Conservation (phyloP, 202 grass and related monocot species). For the Zoysia matrella region DNA sequence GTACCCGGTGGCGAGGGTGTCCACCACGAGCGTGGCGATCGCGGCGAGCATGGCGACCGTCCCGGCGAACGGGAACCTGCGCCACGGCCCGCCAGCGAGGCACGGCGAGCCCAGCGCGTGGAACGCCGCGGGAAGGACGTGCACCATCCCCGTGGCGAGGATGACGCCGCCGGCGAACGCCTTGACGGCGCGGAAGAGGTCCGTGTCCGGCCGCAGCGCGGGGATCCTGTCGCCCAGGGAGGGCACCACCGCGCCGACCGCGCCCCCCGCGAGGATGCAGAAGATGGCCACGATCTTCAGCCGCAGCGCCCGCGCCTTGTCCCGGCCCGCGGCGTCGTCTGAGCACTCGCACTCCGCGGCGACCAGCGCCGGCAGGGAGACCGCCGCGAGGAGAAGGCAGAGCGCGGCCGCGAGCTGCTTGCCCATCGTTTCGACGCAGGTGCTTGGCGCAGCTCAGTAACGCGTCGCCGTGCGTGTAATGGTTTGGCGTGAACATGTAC, state of each 20-base stretch:
- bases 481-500: no score
- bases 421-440: neutral
- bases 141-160: constrained; percentile 79
- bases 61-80: constrained; percentile 68
- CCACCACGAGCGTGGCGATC: constrained; percentile 64
- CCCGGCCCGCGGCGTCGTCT: constrained; percentile 19
- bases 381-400: neutral
- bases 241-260: constrained; percentile 57
- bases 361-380: constrained; percentile 8
- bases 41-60: constrained; percentile 70
- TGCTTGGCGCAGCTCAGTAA: neutral
- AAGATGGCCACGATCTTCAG: constrained; percentile 70
- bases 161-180: constrained; percentile 79
- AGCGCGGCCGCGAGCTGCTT: constrained; percentile 1
- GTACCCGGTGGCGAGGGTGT: constrained; percentile 78
- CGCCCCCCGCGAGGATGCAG: constrained; percentile 64
- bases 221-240: constrained; percentile 53
- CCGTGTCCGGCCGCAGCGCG: constrained; percentile 58
- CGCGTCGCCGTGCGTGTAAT: no score
- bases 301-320: constrained; percentile 50
- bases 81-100: constrained; percentile 52
- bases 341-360: constrained; percentile 49
- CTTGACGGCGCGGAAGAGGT: constrained; percentile 67
- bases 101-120: constrained; percentile 66
- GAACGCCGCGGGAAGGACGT: constrained; percentile 77